Percentiles rank a stretch among this genome's conserved stretches.
Conservation (phyloP, 2,329 filamentous ascomycete species). For the Aspergillus melleus region DNA sequence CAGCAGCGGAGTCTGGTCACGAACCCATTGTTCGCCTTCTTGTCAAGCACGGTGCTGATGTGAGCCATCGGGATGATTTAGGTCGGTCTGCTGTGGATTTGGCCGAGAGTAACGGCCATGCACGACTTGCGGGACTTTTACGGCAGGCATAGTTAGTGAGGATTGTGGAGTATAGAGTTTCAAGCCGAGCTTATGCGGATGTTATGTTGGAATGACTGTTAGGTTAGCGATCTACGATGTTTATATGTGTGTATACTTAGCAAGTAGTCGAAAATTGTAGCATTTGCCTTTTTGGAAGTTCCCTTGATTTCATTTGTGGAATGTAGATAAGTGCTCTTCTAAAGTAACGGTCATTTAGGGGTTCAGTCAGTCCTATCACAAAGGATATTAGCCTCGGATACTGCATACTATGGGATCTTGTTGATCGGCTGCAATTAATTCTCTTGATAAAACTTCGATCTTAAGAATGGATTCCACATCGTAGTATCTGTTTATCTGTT, state of each 20-base stretch:
- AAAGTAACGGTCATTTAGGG: too few species aligned
- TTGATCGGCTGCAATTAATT: too few species aligned
- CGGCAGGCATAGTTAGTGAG: not conserved
- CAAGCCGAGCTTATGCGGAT: not conserved
- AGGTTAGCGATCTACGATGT: not conserved
- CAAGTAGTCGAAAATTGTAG: not conserved
- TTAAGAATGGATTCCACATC: too few species aligned
- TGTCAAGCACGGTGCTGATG: not conserved
- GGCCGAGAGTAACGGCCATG: not conserved
- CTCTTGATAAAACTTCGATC: too few species aligned
- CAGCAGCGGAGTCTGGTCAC: not conserved
- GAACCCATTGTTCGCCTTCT: not conserved
- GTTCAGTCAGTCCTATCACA: too few species aligned
- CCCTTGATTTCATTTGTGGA: too few species aligned
- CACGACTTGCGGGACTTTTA: not conserved
- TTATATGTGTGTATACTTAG: not conserved
- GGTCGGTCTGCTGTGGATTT: not conserved
- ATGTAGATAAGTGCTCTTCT: too few species aligned
- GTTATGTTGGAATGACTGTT: not conserved
- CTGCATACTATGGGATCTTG: too few species aligned
- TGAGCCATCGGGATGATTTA: not conserved
- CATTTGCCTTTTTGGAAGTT: not conserved
- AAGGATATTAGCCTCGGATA: too few species aligned
- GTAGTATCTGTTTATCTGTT: too few species aligned
- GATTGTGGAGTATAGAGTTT: not conserved